Base-by-base conservation (phyloP, 1,139 yeast species). In the Kodamaea sp. region DNA sequence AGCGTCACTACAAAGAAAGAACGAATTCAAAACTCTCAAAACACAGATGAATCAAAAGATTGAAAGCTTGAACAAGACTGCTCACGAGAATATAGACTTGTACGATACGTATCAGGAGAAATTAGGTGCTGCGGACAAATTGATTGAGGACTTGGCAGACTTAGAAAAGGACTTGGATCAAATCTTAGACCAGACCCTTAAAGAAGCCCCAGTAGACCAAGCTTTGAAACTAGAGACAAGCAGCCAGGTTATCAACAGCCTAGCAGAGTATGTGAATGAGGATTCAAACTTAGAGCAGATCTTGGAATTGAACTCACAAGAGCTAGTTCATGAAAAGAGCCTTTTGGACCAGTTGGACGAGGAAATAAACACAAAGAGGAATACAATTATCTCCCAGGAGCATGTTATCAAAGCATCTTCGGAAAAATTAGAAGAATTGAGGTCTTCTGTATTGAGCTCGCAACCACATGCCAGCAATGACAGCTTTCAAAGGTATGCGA, bases 401-500 rank as follows among this genome's bases (percentile, higher is more conserved):
- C 12, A 13, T 9, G 9, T 5, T 3, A 24, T 34, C 10, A 26
- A 22, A 2, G 19, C 9, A 7, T 28, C 32, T 3, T 19, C 13
- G 2, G 25, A 26, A 9, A 31, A 38, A 9, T 22, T 37, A 4
- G 15, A 31, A 10, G 35, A 41, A 15, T 31, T 46, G 24, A 31
- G 27, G 15, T 9, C 28, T 6, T 24, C 33, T 6, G 37, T 34
- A 4, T 26, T 23, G 7, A 30, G 32, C 5, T 30, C 35, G 22
- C 31, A 32, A 25, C 38, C 43, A n/a, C 29, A 29, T 15, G n/a
- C 39, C 7, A 14, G 29, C 8, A 31, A 33, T n/a, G 48, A 42
- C 32, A 31, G 51, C 21, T 37, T 46, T 12, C 57, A 59, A 19
- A 35, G 42, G 21, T 50, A 42, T 27, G 66, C 64, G 15, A 56